Evolutionary conservation across 768 basidiomycete genomes (phyloP).

Genomic region (Suillus discolor): DNA sequence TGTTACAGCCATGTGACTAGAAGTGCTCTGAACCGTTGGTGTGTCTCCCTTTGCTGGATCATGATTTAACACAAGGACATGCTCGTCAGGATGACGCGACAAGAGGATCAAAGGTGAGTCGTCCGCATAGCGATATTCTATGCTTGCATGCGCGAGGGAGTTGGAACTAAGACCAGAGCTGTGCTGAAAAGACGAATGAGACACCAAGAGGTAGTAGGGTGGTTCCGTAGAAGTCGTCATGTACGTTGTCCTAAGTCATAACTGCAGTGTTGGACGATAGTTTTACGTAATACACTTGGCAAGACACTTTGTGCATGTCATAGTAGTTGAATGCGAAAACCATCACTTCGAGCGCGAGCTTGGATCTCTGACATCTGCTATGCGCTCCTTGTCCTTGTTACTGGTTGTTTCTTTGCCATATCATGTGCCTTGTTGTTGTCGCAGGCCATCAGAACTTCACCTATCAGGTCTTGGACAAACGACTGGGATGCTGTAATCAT

Average conservation of each 20-base stretch:
- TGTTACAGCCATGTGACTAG: conserved; percentile 49
- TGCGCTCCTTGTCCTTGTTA: conserved; percentile 50
- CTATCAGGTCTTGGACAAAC: conserved; percentile 50
- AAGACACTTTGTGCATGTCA: neutral
- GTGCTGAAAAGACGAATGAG: conserved; percentile 50
- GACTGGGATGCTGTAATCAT: conserved; percentile 74
- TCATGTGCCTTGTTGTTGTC: conserved; percentile 68
- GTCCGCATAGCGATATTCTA: conserved; percentile 84
- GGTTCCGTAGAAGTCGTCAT: conserved; percentile 31
- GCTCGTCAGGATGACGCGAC: conserved; percentile 62
- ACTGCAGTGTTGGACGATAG: neutral
- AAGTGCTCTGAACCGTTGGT: conserved; percentile 56
- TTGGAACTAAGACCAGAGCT: conserved; percentile 42
- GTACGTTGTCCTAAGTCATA: neutral
- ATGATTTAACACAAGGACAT: conserved; percentile 74
- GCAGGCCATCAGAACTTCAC: conserved; percentile 71
- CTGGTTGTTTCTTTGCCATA: conserved; percentile 56
- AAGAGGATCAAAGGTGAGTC: conserved; percentile 71
- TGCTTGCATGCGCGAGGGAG: conserved; percentile 57
- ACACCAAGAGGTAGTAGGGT: conserved; percentile 72
- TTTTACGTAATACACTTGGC: conserved; percentile 13
- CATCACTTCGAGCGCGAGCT: conserved; percentile 43
- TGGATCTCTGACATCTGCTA: conserved; percentile 61
- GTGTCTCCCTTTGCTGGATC: conserved; percentile 44
- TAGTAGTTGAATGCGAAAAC: conserved; percentile 21